These are phyloP conservation scores for Cladosporium sphaerospermum DNA, from an alignment of 2,329 filamentous ascomycete species.

Conservation along the genomic window DNA sequence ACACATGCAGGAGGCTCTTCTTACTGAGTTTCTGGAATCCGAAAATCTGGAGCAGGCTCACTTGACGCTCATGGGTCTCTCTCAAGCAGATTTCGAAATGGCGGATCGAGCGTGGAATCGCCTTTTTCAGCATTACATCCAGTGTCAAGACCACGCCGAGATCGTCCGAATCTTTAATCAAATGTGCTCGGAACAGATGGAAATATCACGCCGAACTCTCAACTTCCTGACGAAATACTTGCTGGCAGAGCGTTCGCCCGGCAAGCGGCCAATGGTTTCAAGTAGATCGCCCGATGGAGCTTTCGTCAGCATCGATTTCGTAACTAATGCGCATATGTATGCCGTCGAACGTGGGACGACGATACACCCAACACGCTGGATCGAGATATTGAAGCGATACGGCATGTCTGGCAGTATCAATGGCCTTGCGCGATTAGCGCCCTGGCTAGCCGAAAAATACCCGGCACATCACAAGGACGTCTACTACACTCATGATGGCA, in stretches of 20 bases:
- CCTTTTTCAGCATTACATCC: constrained; percentile 38
- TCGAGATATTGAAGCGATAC: constrained; percentile 52
- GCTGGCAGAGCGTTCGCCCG: constrained; percentile 34
- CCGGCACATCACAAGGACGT: neutral
- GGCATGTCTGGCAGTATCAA: constrained; percentile 51
- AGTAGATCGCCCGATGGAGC: neutral
- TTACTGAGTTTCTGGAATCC: constrained; percentile 46
- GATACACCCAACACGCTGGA: constrained; percentile 46
- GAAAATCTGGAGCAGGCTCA: constrained; percentile 49
- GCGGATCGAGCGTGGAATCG: constrained; percentile 42
- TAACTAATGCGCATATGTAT: constrained; percentile 43
- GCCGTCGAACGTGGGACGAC: constrained; percentile 26
- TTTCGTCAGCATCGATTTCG: constrained; percentile 34
- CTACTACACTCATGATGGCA: neutral
- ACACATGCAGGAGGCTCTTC: constrained; percentile 48
- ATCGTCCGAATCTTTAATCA: constrained; percentile 38
- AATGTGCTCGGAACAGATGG: constrained; percentile 43
- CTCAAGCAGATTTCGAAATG: constrained; percentile 16
- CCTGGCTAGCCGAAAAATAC: constrained; percentile 40
- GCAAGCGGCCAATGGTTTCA: constrained; percentile 29
- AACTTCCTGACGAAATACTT: constrained; percentile 35
- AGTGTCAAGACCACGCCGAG: constrained; percentile 21
- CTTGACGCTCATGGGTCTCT: constrained; percentile 50
- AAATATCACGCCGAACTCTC: constrained; percentile 40
- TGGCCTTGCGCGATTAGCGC: constrained; percentile 46